Evolutionary conservation across 495 filamentous ascomycete species (phyloP), one percentile per base, ranked within the genome.

Genomic region (Lasiosphaeriaceae sp.): DNA sequence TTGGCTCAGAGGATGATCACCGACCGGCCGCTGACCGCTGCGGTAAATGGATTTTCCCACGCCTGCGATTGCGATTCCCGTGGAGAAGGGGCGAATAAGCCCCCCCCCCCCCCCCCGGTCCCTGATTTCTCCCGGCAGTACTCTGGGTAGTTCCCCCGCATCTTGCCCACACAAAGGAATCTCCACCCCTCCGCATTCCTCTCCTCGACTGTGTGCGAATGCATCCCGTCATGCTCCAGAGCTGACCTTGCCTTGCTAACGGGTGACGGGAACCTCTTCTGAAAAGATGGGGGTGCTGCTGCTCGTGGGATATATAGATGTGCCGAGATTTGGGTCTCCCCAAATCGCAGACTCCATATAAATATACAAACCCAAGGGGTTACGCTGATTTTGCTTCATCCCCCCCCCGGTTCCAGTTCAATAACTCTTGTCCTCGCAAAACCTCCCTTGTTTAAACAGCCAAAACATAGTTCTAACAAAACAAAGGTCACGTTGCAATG

Each of bases 31-130:
- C 14, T n/a, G 9, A 9, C 26, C 4, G 26, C 14, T n/a, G 23
- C 65, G 65, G 65, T 59, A 63, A 59, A 67, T 67, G 52, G 58
- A 67, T 67, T 65, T 67, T 63, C 65, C 65, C 54, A 53, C 5
- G 26, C 26, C 26, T 4, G 26, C 26, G 26, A 31, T 4, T 41
- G 26, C 26, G 26, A 31, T 31, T 31, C 26, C 26, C 26, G 26
- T 31, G 26, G 26, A 31, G 26, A 31, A 24, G 29, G 16, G 11
- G 9, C 50, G 49, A 43, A 52, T 55, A 55, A 55, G 51, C 39
- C 16, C 16, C 23, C 37, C 31, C 19, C 19, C 47, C 41, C 52
- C 56, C 35, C 34, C 45, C 48, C 52, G 45, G 48, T 50, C 47
- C 56, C 29, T 52, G 51, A 47, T 22, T 51, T 61, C 54, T 57